Conservation (phyloP, 169 alveolate species). For the Plasmodium vivax region DNA sequence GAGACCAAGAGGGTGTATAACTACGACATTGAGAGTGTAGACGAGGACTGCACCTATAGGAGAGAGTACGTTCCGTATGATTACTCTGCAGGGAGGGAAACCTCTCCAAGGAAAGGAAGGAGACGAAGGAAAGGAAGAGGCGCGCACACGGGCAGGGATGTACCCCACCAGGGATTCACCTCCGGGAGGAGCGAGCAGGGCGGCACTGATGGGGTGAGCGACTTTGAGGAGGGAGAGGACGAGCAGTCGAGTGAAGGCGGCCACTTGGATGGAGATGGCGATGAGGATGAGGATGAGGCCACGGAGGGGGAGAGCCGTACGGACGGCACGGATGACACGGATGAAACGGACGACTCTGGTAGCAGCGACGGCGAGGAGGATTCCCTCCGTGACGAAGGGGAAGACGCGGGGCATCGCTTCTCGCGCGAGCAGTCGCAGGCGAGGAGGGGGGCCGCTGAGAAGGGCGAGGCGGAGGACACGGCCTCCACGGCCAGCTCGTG, state of each 20-base stretch:
- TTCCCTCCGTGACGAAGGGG: background rate
- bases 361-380: background rate
- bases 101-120: background rate
- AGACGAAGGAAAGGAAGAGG: background rate
- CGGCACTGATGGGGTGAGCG: background rate
- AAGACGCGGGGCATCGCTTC: background rate
- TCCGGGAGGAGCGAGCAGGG: too few relatives aligned
- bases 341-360: background rate
- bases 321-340: background rate
- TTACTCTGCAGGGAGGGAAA: background rate
- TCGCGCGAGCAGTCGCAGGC: background rate
- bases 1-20: background rate
- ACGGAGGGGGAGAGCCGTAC: background rate
- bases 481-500: constrained; percentile 24
- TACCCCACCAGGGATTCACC: background rate
- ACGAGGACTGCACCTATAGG: background rate
- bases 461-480: background rate
- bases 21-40: constrained; percentile 4
- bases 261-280: background rate
- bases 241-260: background rate
- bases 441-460: background rate
- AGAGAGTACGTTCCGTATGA: background rate
- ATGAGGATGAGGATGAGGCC: background rate
- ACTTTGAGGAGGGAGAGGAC: background rate
- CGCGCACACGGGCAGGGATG: background rate